Conservation (phyloP, 805 yeast genomes). For the Candida krabiensis region DNA sequence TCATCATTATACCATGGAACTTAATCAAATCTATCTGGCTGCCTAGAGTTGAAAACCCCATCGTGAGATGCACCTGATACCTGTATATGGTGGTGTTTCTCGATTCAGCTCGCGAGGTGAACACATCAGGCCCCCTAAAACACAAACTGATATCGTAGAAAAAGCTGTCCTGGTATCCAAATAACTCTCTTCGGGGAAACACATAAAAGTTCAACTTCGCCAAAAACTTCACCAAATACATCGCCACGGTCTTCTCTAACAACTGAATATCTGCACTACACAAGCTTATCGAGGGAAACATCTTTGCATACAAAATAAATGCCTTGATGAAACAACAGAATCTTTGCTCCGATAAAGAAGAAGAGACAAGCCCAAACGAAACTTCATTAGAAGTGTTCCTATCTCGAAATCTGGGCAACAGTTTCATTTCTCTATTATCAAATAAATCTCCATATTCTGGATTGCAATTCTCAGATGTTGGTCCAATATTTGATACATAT, state of each 20-base stretch:
- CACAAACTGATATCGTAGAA: constrained; percentile 3
- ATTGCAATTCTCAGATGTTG: too few relatives aligned
- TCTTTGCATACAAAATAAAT: constrained; percentile 6
- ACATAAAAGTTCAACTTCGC: constrained; percentile 3
- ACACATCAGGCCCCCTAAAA: constrained; percentile 11
- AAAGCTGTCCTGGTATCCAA: background rate
- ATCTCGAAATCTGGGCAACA: too few relatives aligned
- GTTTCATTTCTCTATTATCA: too few relatives aligned
- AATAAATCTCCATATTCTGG: too few relatives aligned
- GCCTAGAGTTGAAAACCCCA: constrained; percentile 9
- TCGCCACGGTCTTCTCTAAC: constrained; percentile 7
- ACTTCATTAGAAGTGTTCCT: too few relatives aligned
- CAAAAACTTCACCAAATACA: constrained; percentile 11
- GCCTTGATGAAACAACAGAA: constrained; percentile 3
- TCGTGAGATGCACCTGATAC: constrained; percentile 6
- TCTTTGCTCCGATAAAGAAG: background rate
- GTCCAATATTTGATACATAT: too few relatives aligned
- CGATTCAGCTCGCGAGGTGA: background rate
- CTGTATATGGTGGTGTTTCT: constrained; percentile 1
- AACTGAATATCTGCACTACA: constrained; percentile 1
- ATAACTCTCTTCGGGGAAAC: background rate
- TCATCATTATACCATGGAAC: constrained; percentile 10
- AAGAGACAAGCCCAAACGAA: background rate
- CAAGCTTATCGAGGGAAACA: background rate
- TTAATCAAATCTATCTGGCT: constrained; percentile 4